Conservation (phyloP, 257 asterid genomes). For the Osmanthus fragrans region DNA sequence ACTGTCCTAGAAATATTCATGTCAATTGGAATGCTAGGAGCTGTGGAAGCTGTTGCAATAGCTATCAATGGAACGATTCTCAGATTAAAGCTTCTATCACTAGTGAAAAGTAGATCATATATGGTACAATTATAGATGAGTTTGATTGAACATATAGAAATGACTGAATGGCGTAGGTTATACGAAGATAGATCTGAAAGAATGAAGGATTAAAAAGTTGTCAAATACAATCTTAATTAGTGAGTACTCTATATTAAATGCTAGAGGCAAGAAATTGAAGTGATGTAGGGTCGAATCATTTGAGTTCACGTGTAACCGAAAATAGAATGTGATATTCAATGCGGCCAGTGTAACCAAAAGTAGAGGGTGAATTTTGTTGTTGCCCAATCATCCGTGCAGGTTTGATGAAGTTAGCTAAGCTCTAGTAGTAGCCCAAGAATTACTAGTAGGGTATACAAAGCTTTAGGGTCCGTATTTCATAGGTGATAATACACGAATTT, state of each 20-base stretch:
- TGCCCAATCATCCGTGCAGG: background rate
- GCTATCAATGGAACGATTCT: slow-evolving; percentile 2
- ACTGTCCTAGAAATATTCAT: slow-evolving; percentile 14
- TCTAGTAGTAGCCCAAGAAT: background rate
- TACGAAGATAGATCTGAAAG: background rate
- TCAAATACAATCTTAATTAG: background rate
- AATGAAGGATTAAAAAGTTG: background rate
- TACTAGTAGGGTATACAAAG: background rate
- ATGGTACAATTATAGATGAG: background rate
- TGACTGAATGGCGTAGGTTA: background rate
- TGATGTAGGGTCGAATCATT: background rate
- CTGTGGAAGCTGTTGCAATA: slow-evolving; percentile 6
- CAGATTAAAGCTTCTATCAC: slow-evolving; percentile 1
- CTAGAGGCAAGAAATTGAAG: background rate
- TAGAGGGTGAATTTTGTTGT: background rate
- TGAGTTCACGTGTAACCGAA: background rate
- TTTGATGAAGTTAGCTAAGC: background rate
- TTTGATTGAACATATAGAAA: background rate
- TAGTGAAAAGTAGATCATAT: slow-evolving; percentile 19
- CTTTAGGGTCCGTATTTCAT: background rate
- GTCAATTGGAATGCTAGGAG: slow-evolving; percentile 3
- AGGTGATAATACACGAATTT: background rate
- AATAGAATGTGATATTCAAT: background rate
- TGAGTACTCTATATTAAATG: background rate
- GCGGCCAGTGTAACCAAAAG: too few species aligned